Conservation (phyloP, 1,139 yeast species). For the Saccharomyces hybrid region DNA sequence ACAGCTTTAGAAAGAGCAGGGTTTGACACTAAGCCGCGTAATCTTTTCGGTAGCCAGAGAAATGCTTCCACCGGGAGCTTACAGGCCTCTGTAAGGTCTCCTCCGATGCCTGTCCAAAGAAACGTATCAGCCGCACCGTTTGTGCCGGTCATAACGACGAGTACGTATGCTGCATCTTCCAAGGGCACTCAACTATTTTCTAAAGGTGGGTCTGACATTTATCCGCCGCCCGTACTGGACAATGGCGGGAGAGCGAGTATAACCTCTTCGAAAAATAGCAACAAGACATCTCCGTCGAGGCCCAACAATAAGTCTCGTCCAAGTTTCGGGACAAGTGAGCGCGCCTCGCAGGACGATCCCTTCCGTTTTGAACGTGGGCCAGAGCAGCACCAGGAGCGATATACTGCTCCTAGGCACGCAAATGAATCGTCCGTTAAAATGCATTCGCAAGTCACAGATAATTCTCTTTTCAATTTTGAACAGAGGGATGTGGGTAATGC, state of each 20-base stretch:
- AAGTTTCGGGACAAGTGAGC: background rate
- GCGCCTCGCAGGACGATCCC: background rate
- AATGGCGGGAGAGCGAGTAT: background rate
- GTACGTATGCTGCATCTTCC: background rate
- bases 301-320: background rate
- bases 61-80: conserved; percentile 9
- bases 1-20: conserved; percentile 65
- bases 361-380: background rate
- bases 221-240: background rate
- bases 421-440: background rate
- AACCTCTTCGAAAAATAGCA: background rate
- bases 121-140: conserved; percentile 3
- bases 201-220: background rate
- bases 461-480: conserved; percentile 3
- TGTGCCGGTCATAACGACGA: background rate
- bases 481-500: background rate
- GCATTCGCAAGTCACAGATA: background rate
- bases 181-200: background rate
- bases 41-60: conserved; percentile 1
- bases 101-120: conserved; percentile 1
- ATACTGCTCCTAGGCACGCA: background rate
- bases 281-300: background rate
- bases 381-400: background rate
- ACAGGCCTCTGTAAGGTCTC: conserved; percentile 1
- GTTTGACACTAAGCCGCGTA: conserved; percentile 36